phyloP scores from a whole-genome alignment of 31 red algal species.

The Porphyra umbilicalis region DNA sequence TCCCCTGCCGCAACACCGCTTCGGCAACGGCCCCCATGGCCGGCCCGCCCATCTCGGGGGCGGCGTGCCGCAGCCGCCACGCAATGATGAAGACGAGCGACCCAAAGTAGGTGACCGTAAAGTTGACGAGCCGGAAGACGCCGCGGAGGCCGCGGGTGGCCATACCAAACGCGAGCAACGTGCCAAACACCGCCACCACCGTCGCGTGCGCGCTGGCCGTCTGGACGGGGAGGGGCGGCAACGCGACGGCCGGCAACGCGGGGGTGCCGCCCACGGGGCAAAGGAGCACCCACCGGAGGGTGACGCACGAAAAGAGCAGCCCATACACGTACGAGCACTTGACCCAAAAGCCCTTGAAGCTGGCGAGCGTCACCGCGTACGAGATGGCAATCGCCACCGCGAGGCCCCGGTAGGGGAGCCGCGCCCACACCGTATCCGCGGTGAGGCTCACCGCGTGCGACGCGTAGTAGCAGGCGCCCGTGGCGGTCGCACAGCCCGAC shows the following conservation, averaged over 20 bases:
- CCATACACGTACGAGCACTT: slow-evolving; percentile 68
- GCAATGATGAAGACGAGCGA: slow-evolving; percentile 16
- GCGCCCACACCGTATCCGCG: neutral
- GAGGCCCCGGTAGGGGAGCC: slow-evolving; percentile 1
- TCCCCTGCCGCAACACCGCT: neutral
- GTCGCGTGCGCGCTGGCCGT: slow-evolving; percentile 2
- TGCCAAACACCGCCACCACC: slow-evolving; percentile 7
- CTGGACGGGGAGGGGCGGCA: neutral
- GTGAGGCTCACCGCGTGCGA: neutral
- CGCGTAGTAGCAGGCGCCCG: neutral
- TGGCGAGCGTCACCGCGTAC: slow-evolving; percentile 24
- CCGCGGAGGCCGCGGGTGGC: slow-evolving; percentile 17
- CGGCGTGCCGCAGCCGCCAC: slow-evolving; percentile 13
- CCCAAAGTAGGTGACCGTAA: slow-evolving; percentile 39
- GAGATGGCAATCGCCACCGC: slow-evolving; percentile 1
- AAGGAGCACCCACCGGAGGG: slow-evolving; percentile 31
- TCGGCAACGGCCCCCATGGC: neutral
- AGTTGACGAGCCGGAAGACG: slow-evolving; percentile 16
- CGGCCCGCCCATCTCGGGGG: neutral
- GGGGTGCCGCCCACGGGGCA: neutral
- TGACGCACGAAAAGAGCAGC: slow-evolving; percentile 18
- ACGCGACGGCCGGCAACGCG: neutral
- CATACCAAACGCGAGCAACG: slow-evolving; percentile 46
- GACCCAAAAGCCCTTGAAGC: slow-evolving; percentile 54
- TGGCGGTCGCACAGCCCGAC: neutral